Percentiles rank a stretch among this genome's conserved stretches.
Evolutionary conservation across 352 stramenopile genomes (phyloP).

Genomic region (Aphanomyces euteiches): DNA sequence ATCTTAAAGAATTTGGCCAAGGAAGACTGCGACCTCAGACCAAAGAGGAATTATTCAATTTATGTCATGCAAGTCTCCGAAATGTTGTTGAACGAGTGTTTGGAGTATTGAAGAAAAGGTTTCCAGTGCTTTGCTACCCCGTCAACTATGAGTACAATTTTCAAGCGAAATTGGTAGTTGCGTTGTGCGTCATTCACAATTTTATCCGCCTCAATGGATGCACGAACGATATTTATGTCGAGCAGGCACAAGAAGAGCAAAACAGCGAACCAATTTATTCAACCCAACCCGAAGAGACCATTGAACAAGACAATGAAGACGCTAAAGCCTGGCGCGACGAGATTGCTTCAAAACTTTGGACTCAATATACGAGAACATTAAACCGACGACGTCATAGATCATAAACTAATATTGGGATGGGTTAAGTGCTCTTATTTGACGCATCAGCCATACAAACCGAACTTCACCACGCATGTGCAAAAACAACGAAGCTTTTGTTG

Average conservation of each 20-base stretch:
- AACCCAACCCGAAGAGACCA: not conserved
- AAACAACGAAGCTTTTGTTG: not conserved
- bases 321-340: slow-evolving; percentile 4
- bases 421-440: not conserved
- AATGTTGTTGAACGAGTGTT: slow-evolving; percentile 30
- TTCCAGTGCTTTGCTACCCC: not conserved
- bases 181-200: not conserved
- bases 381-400: not conserved
- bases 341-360: slow-evolving; percentile 1
- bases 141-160: not conserved
- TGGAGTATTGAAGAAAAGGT: slow-evolving; percentile 17
- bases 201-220: not conserved
- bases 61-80: slow-evolving; percentile 19
- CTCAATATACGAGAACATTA: not conserved
- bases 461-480: not conserved
- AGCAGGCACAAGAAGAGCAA: not conserved
- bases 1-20: slow-evolving; percentile 32
- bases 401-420: no score
- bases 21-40: slow-evolving; percentile 23
- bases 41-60: slow-evolving; percentile 30
- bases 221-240: not conserved
- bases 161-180: not conserved
- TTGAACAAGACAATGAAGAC: not conserved
- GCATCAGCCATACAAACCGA: no score
- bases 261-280: no score